Percentiles rank a stretch among this genome's conserved stretches.
Evolutionary conservation across 2,329 filamentous ascomycete genomes (phyloP).

Genomic region (Lasiodiplodia theobromae): DNA sequence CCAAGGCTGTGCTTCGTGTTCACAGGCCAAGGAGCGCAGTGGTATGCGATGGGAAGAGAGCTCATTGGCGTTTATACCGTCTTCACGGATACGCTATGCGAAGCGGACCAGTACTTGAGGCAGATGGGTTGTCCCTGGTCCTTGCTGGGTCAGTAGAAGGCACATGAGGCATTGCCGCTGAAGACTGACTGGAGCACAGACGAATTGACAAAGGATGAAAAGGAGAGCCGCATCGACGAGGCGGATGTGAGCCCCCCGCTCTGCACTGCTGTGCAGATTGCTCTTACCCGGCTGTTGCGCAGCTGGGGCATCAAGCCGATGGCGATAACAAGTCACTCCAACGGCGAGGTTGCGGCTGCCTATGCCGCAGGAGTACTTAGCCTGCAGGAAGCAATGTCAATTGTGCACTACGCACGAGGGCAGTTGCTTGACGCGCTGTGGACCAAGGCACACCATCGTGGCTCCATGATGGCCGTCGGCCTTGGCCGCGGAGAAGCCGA

Average conservation of each 20-base stretch:
- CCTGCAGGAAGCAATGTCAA: no score
- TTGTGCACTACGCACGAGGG: constrained; percentile 30
- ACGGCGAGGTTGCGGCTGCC: constrained; percentile 42
- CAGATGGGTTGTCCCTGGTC: constrained; percentile 29
- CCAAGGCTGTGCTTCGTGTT: constrained; percentile 36
- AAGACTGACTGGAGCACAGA: no score
- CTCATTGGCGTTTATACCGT: constrained; percentile 13
- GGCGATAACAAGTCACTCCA: constrained; percentile 29
- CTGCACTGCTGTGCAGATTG: no score
- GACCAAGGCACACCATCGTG: constrained; percentile 37
- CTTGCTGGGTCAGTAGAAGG: not conserved
- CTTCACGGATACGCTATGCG: constrained; percentile 2
- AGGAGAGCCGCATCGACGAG: no score
- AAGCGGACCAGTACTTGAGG: constrained; percentile 30
- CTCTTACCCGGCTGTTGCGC: no score
- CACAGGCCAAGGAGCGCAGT: constrained; percentile 44
- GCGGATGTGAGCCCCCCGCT: no score
- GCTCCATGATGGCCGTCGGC: constrained; percentile 29
- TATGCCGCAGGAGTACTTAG: constrained; percentile 28
- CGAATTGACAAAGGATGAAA: no score
- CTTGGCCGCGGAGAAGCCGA: not conserved
- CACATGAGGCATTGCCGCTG: no score
- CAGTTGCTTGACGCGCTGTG: constrained; percentile 34
- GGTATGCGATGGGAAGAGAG: constrained; percentile 32
- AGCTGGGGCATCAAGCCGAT: no score